Base-by-base conservation (phyloP, 2,329 filamentous ascomycete genomes). In the Hirsutella minnesotensis region DNA sequence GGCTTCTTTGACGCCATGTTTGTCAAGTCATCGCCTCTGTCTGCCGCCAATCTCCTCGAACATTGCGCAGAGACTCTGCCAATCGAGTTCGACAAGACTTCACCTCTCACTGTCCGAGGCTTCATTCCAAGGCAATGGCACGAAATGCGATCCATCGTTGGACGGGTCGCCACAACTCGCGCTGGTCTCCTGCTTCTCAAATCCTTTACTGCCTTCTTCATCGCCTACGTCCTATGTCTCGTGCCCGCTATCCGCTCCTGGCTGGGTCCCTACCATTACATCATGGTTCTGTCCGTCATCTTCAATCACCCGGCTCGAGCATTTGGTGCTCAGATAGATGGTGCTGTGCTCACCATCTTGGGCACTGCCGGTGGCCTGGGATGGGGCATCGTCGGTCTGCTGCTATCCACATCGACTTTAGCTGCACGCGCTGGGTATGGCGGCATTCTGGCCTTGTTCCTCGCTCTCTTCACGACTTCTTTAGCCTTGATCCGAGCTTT, bases 291-390 rank as follows among this genome's bases (percentile, higher is more conserved):
- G 39, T 78, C 75, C 3, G 62, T 70, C n/a, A 66, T 78, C 18
- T 50, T 79, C 37, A 79, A 78, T 45, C 75, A 79, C 49, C 65
- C 75, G 3, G 72, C 70, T 19, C 64, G 75, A 31, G 69, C 72
- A 2, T 51, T 78, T 41, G 75, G 75, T 5, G 68, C 73, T 12
- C 75, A 79, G 49, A 54, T 79, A 19, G 75, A 79, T 51, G 75
- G 75, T 2, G 57, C 68, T 4, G 43, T 75, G 35, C 55, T 73
- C 18, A 77, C 73, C 5, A 69, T 66, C n/a, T 24, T 73, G 5
- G 75, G 75, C 3, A 70, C 71, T 1, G 68, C 68, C 5, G 61
- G 65, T 24, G 75, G 75, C 1, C 54, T 79, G 8, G 73, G 66
- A 12, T 77, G 74, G 69, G 75, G 75, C 3, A 62, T 65, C 8